Evolutionary conservation across 2,329 filamentous ascomycete genomes (phyloP).

Genomic region (Venturia pyrina): DNA sequence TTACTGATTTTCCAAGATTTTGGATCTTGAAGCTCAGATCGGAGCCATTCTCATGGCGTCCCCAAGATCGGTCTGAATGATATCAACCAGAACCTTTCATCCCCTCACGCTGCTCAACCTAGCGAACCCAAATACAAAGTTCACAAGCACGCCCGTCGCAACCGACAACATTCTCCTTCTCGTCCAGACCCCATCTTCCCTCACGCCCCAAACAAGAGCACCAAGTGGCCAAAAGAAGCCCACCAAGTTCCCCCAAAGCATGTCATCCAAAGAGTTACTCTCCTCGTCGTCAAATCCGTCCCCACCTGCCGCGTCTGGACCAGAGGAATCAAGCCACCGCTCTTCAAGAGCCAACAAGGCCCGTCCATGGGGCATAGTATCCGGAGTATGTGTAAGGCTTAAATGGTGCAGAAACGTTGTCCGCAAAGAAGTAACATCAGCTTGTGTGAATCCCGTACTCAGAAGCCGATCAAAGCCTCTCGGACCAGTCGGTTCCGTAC

Average conservation of each 20-base stretch:
- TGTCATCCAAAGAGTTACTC: conserved; percentile 64
- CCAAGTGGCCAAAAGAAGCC: conserved; percentile 94
- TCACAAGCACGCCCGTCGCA: conserved; percentile 71
- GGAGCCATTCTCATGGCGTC: no score
- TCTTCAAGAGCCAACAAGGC: conserved; percentile 74
- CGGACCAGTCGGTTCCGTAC: conserved; percentile 34
- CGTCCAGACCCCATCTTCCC: conserved; percentile 77
- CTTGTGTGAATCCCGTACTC: conserved; percentile 65
- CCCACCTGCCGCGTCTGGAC: conserved; percentile 31
- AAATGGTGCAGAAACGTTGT: conserved; percentile 85
- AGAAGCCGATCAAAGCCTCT: conserved; percentile 85
- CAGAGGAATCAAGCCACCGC: conserved; percentile 68
- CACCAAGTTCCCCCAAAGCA: conserved; percentile 78
- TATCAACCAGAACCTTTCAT: not conserved
- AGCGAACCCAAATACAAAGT: conserved; percentile 65
- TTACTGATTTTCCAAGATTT: no score
- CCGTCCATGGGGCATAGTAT: conserved; percentile 74
- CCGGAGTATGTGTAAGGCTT: conserved; percentile 70
- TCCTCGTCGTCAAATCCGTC: conserved; percentile 31
- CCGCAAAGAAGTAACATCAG: conserved; percentile 75
- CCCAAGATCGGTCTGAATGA: no score
- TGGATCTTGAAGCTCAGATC: not conserved
- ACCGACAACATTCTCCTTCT: conserved; percentile 79
- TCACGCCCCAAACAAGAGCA: conserved; percentile 71
- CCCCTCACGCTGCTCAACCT: conserved; percentile 34